phyloP scores from a whole-genome alignment of 2,329 filamentous ascomycete genomes.

The Dactylonectria macrodidyma region DNA sequence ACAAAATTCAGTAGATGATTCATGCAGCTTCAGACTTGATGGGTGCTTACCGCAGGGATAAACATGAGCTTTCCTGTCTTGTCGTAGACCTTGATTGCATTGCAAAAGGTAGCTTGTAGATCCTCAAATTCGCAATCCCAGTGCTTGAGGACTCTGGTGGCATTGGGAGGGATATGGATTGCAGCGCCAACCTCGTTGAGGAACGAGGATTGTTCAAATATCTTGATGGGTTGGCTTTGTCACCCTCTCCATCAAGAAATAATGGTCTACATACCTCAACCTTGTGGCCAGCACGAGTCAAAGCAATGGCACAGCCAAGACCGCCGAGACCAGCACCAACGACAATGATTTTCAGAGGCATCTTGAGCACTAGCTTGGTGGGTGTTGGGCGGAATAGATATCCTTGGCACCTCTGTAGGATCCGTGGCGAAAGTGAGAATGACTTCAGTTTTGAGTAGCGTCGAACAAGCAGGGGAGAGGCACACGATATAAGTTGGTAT shows the following conservation, averaged over 20 bases:
- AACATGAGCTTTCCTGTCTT: slow-evolving; percentile 6
- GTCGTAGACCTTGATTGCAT: slow-evolving; percentile 9
- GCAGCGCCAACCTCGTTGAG: slow-evolving; percentile 14
- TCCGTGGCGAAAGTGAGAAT: too few relatives aligned
- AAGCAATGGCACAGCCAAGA: slow-evolving; percentile 4
- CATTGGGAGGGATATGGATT: slow-evolving; percentile 12
- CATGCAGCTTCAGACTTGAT: too few relatives aligned
- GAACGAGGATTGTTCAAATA: slow-evolving; percentile 11
- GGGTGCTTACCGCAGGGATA: not conserved
- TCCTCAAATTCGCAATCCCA: slow-evolving; percentile 7
- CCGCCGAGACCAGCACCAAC: slow-evolving; percentile 10
- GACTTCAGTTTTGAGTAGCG: too few relatives aligned
- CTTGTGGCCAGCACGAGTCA: slow-evolving; percentile 1
- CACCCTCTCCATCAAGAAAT: not conserved
- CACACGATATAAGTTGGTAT: too few relatives aligned
- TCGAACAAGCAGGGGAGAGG: too few relatives aligned
- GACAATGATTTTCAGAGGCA: slow-evolving; percentile 17
- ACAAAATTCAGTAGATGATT: too few relatives aligned
- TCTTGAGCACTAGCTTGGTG: not conserved
- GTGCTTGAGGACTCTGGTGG: slow-evolving; percentile 1
- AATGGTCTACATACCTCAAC: not conserved
- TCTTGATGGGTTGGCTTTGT: not conserved
- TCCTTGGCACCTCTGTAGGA: too few relatives aligned
- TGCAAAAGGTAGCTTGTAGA: not conserved
- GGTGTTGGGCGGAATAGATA: not conserved